These are phyloP conservation scores for Anthracocystis panici-leucophaei DNA, from an alignment of 1,284 basidiomycete genomes.

Conservation along the genomic window DNA sequence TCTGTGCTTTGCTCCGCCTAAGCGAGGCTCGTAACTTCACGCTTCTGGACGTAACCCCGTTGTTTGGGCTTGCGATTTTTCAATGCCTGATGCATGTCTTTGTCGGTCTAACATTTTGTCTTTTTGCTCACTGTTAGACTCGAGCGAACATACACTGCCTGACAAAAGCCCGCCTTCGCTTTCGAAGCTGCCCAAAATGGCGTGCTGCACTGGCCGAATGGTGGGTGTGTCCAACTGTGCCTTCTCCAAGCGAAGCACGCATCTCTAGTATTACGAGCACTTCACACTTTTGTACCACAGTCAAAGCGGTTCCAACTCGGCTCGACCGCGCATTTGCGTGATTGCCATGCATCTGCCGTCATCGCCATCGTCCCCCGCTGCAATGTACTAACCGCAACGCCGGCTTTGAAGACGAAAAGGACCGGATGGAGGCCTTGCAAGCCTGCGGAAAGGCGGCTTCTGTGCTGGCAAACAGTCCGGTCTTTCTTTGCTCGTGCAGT, in stretches of 20 bases:
- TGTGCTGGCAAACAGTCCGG: no score
- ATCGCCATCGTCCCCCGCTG: neutral
- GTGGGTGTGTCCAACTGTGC: constrained; percentile 25
- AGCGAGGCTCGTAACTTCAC: constrained; percentile 42
- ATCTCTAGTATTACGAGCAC: constrained; percentile 5
- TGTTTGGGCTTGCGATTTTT: no score
- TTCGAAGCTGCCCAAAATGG: constrained; percentile 11
- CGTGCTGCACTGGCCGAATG: constrained; percentile 30
- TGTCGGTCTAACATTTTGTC: no score
- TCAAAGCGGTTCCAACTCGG: no score
- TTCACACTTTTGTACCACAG: neutral
- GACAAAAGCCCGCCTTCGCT: neutral
- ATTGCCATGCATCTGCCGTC: constrained; percentile 2
- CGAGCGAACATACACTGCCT: no score
- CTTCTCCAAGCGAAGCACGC: constrained; percentile 29
- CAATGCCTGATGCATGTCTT: no score
- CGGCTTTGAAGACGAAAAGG: neutral
- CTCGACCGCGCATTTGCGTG: constrained; percentile 5
- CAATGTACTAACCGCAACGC: neutral
- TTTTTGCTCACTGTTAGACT: no score
- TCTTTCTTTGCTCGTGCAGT: neutral
- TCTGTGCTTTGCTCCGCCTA: neutral
- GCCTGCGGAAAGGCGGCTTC: neutral
- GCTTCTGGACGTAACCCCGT: no score
- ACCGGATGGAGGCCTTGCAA: neutral